Evolutionary conservation across 768 basidiomycete species (phyloP), one percentile per base, ranked within the genome.

Genomic region (Collybiopsis confluens): DNA sequence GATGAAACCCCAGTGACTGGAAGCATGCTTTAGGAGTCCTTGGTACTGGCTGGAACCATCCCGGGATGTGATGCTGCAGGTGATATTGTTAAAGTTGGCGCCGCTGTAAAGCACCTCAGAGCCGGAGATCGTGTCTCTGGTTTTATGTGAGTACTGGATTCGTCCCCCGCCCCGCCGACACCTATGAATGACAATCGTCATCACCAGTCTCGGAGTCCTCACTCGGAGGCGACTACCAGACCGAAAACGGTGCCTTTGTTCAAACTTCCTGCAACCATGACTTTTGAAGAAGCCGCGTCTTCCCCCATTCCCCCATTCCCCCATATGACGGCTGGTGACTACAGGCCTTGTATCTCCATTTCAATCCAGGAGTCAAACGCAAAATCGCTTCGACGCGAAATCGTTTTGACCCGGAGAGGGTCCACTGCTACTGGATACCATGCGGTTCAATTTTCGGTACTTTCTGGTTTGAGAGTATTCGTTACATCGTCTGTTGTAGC

Each of bases 31-130:
- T 50, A 6, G 48, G 48, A 9, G 36, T 24, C 9, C 40, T 33
- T 33, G 48, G 48, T 36, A 28, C 48, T 6, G n/a, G 11, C 36
- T n/a, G 48, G 48, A 35, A 40, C 48, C 18, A 50, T 50, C 16
- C 27, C 35, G 1, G 48, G 48, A 24, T 50, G 48, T 23, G 48
- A 50, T 6, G 15, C n/a, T 36, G 48, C 48, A 15, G 48, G 48
- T 36, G 48, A 50, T 40, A 37, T 50, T 28, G 36, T 50, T 11
- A 50, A 50, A 50, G 48, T 50, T 11, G 48, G 48, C n/a, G 37
- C 48, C 40, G 48, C 48, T 9, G 48, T 50, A 8, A 50, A 50
- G 36, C 48, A 50, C 18, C 20, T 50, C 16, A 50, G 40, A 50
- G 48, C 40, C 15, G 48, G 48, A n/a, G 48, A 50, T 20, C 48